Percentiles rank a stretch among this genome's conserved stretches.
Evolutionary conservation across 257 asterid species (phyloP).

Genomic region (Fraxinus quadrangulata): DNA sequence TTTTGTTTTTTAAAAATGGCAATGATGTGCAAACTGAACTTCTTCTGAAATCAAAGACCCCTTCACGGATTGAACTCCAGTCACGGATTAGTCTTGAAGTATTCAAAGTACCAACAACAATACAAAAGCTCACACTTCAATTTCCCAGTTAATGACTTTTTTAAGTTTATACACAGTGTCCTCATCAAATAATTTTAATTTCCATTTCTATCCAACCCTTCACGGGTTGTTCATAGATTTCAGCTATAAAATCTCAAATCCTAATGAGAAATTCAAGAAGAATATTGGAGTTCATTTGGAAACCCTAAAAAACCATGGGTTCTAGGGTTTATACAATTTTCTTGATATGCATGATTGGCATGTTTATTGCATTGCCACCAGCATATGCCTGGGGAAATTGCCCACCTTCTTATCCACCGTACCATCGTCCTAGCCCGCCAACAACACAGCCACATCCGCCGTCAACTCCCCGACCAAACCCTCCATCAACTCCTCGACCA

Average conservation of each 20-base stretch:
- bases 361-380: constrained; percentile 52
- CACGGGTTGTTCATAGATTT: constrained; percentile 55
- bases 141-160: constrained; percentile 22
- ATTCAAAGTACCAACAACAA: constrained; percentile 34
- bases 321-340: constrained; percentile 46
- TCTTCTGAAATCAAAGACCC: constrained; percentile 23
- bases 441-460: constrained; percentile 38
- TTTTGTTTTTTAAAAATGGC: too few relatives aligned
- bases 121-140: constrained; percentile 46
- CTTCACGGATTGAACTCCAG: constrained; percentile 50
- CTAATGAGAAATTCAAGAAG: constrained; percentile 23
- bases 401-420: constrained; percentile 55
- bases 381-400: constrained; percentile 48
- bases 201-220: constrained; percentile 18
- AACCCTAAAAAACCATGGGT: constrained; percentile 43
- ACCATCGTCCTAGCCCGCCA: constrained; percentile 57
- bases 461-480: constrained; percentile 30
- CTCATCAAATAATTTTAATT: constrained; percentile 10
- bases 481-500: constrained; percentile 37
- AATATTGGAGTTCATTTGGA: background rate
- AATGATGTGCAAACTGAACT: constrained; percentile 19
- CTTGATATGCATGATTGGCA: constrained; percentile 56
- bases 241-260: constrained; percentile 44
- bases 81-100: constrained; percentile 73
- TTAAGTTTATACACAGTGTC: constrained; percentile 9